A percentile compares a stretch with the other conserved stretches of the same genome.
Evolutionary conservation across 768 basidiomycete species (phyloP).

Genomic region (Cystobasidium tubakii): DNA sequence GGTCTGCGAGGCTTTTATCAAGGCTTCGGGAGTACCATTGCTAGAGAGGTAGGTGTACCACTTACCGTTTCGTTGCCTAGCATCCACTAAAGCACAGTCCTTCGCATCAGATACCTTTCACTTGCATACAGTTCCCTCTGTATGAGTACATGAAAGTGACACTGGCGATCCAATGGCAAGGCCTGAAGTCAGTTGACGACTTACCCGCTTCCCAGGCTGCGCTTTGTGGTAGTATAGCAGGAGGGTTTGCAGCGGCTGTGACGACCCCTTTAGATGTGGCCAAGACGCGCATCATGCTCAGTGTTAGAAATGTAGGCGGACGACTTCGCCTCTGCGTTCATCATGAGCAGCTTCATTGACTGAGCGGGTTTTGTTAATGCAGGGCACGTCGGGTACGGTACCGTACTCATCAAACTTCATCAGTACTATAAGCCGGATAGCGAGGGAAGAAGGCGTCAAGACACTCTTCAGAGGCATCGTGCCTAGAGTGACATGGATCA

Average conservation of each 20-base stretch:
- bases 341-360: neutral
- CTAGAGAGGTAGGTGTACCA: slow-evolving; percentile 57
- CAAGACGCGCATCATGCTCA: slow-evolving; percentile 94
- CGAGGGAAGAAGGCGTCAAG: slow-evolving; percentile 61
- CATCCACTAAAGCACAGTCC: no score
- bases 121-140: slow-evolving; percentile 88
- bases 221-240: slow-evolving; percentile 80
- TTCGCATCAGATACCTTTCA: slow-evolving; percentile 81
- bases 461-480: slow-evolving; percentile 81
- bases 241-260: slow-evolving; percentile 76
- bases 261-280: slow-evolving; percentile 95
- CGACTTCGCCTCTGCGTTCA: neutral
- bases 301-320: slow-evolving; percentile 14
- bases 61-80: slow-evolving; percentile 12
- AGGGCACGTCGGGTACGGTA: neutral
- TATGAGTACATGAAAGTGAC: slow-evolving; percentile 78
- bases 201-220: slow-evolving; percentile 57
- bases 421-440: slow-evolving; percentile 62
- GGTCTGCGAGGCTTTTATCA: slow-evolving; percentile 77
- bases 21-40: slow-evolving; percentile 75
- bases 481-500: slow-evolving; percentile 93
- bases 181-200: slow-evolving; percentile 55
- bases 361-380: neutral
- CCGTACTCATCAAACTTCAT: slow-evolving; percentile 29
- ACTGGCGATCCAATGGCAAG: slow-evolving; percentile 53